Evolutionary conservation across 176 grass and related monocot species (phyloP), one percentile per base, ranked within the genome.

Genomic region (Zoysia japonica): DNA sequence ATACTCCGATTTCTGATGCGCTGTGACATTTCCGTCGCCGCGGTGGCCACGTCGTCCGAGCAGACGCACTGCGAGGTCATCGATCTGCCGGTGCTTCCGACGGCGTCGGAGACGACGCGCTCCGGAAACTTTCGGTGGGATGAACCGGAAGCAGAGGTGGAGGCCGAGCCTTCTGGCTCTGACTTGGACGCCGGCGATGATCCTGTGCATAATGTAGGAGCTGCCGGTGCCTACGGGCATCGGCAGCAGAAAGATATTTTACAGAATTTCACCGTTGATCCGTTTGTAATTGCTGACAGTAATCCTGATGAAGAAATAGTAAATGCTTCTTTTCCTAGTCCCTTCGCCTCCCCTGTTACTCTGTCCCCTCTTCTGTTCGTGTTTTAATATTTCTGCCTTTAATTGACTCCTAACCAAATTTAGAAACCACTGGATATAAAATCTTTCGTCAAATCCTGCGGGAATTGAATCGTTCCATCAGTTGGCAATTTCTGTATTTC

Each of bases 181-280:
- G 75, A 61, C 72, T 10, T 55, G 72, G 19, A 82, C 14, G 67
- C 11, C 4, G 51, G 15, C 45, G 8, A 28, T 43, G 71, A 66
- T 15, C 71, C 63, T 17, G 42, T 67, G 36, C 57, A 77, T 3
- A 67, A 46, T 61, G 78, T 72, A 78, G 59, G 78, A 67, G 19
- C 9, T 45, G 71, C n/a, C 6, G 36, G 61, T 77, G 49, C 14
- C 3, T 16, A n/a, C 16, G 57, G 1, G 13, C 67, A 82, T 85
- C 56, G 15, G 59, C 72, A 82, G 12, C 64, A 45, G 65, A 2
- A 3, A 53, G 37, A 81, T 85, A 7, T 61, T 48, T 45, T 61
- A 61, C 37, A 3, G 0, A n/a, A 50, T 81, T 46, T 50, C 43
- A 19, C 2, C 9, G 20, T 37, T 19, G 50, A 67, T 9, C 9